These are phyloP conservation scores for Pezicula rhizophila DNA, from an alignment of 2,329 filamentous ascomycete species.

Conservation along the genomic window DNA sequence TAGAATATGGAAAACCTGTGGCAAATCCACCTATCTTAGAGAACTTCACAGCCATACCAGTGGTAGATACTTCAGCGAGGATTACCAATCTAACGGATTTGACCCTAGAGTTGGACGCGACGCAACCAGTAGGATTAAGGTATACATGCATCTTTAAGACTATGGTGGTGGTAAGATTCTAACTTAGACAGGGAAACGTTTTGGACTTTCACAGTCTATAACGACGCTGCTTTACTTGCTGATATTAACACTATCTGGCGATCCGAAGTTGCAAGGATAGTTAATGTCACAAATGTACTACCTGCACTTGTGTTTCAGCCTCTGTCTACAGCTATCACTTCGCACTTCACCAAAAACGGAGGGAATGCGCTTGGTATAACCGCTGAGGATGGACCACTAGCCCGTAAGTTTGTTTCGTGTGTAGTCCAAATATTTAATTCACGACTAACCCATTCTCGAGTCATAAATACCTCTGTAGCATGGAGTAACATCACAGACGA, in stretches of 20 bases:
- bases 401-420: too few relatives aligned
- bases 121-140: not conserved
- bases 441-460: not conserved
- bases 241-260: too few relatives aligned
- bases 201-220: too few relatives aligned
- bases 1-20: slow-evolving; percentile 3
- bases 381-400: not conserved
- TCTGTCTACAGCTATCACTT: not conserved
- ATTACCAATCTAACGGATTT: slow-evolving; percentile 1
- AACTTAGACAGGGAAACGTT: too few relatives aligned
- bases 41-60: not conserved
- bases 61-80: not conserved
- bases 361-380: slow-evolving; percentile 1
- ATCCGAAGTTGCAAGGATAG: not conserved
- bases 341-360: slow-evolving; percentile 1
- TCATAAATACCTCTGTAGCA: too few relatives aligned
- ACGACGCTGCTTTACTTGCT: too few relatives aligned
- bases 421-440: too few relatives aligned
- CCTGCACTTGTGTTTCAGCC: not conserved
- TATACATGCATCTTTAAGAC: too few relatives aligned
- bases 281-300: not conserved
- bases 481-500: not conserved
- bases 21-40: slow-evolving; percentile 3
- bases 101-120: not conserved
- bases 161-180: too few relatives aligned